Evolutionary conservation across 331 rosid genomes (phyloP).

Genomic region (Spiraea crenata): DNA sequence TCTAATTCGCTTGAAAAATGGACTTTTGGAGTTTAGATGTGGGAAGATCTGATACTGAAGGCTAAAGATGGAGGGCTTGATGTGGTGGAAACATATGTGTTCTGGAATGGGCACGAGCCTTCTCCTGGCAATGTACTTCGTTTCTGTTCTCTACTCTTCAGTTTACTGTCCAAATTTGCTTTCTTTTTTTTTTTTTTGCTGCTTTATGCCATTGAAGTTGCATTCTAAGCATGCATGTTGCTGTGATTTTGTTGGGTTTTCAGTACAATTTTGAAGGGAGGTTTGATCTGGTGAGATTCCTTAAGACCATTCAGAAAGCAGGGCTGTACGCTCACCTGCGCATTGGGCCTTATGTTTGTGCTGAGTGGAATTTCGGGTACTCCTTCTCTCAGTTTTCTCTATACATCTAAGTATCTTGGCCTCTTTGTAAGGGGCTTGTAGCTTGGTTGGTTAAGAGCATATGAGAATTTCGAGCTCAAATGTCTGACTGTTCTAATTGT

Average conservation of each 20-base stretch:
- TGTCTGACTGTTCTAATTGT: neutral
- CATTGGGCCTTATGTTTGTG: slow-evolving; percentile 99
- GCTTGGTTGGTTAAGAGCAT: no score
- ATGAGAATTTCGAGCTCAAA: no score
- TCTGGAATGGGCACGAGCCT: slow-evolving; percentile 98
- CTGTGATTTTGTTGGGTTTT: slow-evolving; percentile 27
- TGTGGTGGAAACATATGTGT: slow-evolving; percentile 89
- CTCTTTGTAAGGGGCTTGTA: no score
- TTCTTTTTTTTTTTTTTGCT: neutral
- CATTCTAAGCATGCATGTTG: slow-evolving; percentile 16
- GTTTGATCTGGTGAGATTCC: slow-evolving; percentile 81
- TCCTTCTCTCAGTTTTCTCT: slow-evolving; percentile 5
- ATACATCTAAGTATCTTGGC: neutral
- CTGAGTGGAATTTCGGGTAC: slow-evolving; percentile 99
- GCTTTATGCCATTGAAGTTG: neutral
- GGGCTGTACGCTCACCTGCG: slow-evolving; percentile 93
- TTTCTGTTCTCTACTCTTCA: slow-evolving; percentile 2
- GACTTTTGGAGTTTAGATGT: slow-evolving; percentile 52
- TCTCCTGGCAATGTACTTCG: slow-evolving; percentile 82
- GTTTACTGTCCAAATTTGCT: neutral
- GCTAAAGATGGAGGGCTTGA: slow-evolving; percentile 97
- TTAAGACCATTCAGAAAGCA: slow-evolving; percentile 83
- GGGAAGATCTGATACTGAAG: slow-evolving; percentile 96
- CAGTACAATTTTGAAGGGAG: slow-evolving; percentile 97
- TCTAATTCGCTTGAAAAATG: slow-evolving; percentile 30